Conservation (phyloP, 1,139 yeast genomes). For the Saccharomycopsis hybrid region DNA sequence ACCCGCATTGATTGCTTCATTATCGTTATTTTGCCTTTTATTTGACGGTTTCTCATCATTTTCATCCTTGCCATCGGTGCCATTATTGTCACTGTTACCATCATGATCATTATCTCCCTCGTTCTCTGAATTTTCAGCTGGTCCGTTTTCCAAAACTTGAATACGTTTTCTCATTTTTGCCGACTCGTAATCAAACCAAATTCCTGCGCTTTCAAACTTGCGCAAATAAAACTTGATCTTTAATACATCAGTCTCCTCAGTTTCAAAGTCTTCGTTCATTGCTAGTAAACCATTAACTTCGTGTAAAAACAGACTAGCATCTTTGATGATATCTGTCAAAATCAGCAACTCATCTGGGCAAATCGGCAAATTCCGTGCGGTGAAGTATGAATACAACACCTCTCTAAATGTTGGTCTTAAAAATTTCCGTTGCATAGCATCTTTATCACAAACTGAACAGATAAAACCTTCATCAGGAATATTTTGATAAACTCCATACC, state of each 20-base stretch:
- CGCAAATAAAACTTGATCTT: conserved; percentile 37
- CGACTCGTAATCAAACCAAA: conserved; percentile 13
- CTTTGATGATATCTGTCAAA: conserved; percentile 26
- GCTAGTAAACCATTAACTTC: no score
- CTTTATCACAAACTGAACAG: conserved; percentile 63
- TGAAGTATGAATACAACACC: conserved; percentile 29
- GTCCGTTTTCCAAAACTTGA: conserved; percentile 1
- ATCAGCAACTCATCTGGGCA: conserved; percentile 38
- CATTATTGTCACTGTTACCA: no score
- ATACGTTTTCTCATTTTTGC: conserved; percentile 19
- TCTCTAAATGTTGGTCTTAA: conserved; percentile 32
- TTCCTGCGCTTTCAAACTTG: conserved; percentile 36
- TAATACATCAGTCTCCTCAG: conserved; percentile 25
- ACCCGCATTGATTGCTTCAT: neutral
- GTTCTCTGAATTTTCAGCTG: neutral
- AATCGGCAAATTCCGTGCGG: conserved; percentile 34
- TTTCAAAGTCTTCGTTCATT: no score
- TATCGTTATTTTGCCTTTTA: neutral
- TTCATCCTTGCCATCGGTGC: no score
- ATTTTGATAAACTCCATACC: conserved; percentile 29
- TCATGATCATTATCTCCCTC: conserved; percentile 16
- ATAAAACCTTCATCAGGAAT: conserved; percentile 39
- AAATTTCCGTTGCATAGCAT: conserved; percentile 23
- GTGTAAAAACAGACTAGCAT: conserved; percentile 13
- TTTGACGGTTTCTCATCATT: no score